Evolutionary conservation across 169 alveolate genomes (phyloP), one percentile per base, ranked within the genome.

Genomic region (Plasmodium yoelii): DNA sequence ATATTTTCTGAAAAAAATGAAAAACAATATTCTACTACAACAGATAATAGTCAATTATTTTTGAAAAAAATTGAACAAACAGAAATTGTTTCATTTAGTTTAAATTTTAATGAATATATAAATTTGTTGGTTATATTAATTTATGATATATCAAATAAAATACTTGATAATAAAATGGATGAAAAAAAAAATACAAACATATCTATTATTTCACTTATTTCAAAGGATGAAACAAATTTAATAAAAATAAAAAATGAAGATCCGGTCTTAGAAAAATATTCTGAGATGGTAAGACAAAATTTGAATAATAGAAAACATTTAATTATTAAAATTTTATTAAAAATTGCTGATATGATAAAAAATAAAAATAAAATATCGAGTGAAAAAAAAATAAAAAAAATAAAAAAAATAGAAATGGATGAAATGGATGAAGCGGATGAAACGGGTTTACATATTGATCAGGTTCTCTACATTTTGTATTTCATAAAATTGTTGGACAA

Each of bases 401-500:
- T n/a, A n/a, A n/a, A n/a, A n/a, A n/a, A n/a, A n/a, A n/a, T n/a
- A n/a, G n/a, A n/a, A n/a, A n/a, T n/a, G n/a, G n/a, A n/a, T n/a
- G n/a, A n/a, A n/a, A n/a, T n/a, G n/a, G n/a, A n/a, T n/a, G n/a
- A n/a, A n/a, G n/a, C 0, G 13, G 47, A 26, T 39, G 12, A 19
- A 53, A 44, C n/a, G 4, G 65, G 26, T 19, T 34, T 28, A 34
- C 18, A 18, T 53, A 34, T 39, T 28, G 19, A 26, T 67, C 88
- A 75, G 49, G 8, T 61, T 22, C 15, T 49, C 34, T 75, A 63
- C 44, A 64, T 75, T 8, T 56, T 75, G 67, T 28, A 63, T 46
- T 75, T 75, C 64, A 22, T 75, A 75, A 63, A 75, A 55, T 18
- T 39, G 7, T 34, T 75, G 56, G 64, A 55, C 18, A 75, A 75